Conservation (phyloP, 768 basidiomycete species). For the Collybiopsis confluens region DNA sequence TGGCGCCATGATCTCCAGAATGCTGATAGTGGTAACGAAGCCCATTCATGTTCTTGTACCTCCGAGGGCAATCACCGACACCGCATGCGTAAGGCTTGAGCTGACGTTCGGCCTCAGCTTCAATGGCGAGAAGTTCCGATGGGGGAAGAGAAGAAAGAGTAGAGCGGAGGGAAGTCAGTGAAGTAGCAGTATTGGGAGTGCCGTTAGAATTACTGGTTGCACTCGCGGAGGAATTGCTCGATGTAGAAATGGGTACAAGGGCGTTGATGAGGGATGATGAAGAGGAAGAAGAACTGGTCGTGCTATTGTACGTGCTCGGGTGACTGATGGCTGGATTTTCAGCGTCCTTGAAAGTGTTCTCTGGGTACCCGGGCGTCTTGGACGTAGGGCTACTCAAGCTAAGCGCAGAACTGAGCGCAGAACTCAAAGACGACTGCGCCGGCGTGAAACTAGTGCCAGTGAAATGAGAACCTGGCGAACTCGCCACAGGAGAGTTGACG, state of each 20-base stretch:
- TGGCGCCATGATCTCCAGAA: constrained; percentile 89
- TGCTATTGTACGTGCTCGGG: neutral
- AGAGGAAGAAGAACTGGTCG: neutral
- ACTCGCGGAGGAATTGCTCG: neutral
- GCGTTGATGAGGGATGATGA: constrained; percentile 3
- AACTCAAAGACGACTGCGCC: constrained; percentile 2
- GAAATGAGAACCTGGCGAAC: neutral
- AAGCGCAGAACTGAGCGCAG: constrained; percentile 1
- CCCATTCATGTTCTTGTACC: constrained; percentile 99
- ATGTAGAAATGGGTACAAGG: neutral
- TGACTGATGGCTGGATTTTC: neutral
- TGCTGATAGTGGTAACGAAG: constrained; percentile 96
- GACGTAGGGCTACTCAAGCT: neutral
- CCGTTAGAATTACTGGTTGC: neutral
- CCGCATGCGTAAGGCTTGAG: constrained; percentile 86
- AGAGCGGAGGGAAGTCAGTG: neutral
- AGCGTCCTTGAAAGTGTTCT: neutral
- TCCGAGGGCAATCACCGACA: constrained; percentile 77
- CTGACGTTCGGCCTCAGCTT: constrained; percentile 80
- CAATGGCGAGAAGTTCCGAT: constrained; percentile 64
- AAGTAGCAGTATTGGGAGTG: neutral
- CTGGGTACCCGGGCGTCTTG: neutral
- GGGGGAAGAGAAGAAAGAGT: constrained; percentile 51
- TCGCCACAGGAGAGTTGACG: neutral
- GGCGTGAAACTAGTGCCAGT: neutral